A percentile compares a stretch with the other conserved stretches of the same genome.
phyloP scores from a whole-genome alignment of 305 asterid species.

The Fraxinus albicans region DNA sequence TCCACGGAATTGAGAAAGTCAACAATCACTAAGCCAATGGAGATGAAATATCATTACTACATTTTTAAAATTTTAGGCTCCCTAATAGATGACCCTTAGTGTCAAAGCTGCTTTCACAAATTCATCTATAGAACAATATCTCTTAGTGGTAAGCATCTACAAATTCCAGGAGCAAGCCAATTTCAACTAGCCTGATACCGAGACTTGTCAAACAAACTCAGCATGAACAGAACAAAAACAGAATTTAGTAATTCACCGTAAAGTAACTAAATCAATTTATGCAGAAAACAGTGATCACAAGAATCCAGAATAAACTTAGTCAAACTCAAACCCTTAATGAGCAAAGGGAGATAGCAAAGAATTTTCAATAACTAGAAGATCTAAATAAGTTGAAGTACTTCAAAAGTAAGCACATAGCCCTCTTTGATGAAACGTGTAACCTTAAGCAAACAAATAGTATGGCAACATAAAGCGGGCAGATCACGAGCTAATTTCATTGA shows the following conservation, averaged over 20 bases:
- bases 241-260: background rate
- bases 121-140: background rate
- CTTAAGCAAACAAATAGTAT: constrained; percentile 15
- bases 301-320: constrained; percentile 10
- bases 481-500: constrained; percentile 33
- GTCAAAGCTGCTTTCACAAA: background rate
- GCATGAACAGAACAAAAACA: constrained; percentile 7
- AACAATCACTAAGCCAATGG: background rate
- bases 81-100: background rate
- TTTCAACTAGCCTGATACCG: constrained; percentile 1
- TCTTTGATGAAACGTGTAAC: background rate
- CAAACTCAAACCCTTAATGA: background rate
- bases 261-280: background rate
- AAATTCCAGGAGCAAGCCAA: background rate
- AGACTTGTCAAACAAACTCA: background rate
- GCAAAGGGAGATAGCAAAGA: background rate
- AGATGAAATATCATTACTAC: background rate
- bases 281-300: background rate
- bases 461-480: constrained; percentile 39
- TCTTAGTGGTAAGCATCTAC: background rate
- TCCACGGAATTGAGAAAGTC: background rate
- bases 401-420: constrained; percentile 19
- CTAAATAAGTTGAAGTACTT: constrained; percentile 14
- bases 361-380: constrained; percentile 21
- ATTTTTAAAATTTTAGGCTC: background rate